Percentiles rank a stretch among this genome's conserved stretches.
Conservation (phyloP, 306 rosid species). For the Senna siamea region DNA sequence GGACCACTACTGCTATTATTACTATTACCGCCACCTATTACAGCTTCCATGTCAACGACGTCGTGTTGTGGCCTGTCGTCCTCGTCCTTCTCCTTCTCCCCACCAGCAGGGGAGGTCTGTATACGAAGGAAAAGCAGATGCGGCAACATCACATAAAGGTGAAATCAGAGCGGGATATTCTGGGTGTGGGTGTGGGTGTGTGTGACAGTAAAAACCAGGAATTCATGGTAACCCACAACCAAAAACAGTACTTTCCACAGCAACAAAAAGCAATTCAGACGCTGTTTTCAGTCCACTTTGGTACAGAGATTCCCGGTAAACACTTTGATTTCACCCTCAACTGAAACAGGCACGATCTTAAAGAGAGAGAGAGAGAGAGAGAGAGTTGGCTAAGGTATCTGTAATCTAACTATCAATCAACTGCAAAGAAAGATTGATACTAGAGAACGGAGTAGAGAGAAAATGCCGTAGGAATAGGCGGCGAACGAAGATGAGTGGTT, state of each 20-base stretch:
- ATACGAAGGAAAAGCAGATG: constrained; percentile 1
- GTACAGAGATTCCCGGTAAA: constrained; percentile 15
- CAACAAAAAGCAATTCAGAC: background rate
- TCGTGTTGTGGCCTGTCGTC: no score
- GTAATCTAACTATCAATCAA: no score
- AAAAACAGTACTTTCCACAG: background rate
- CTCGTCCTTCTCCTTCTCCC: no score
- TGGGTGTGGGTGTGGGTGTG: no score
- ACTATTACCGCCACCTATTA: no score
- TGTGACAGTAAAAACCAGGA: background rate
- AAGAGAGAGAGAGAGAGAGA: background rate
- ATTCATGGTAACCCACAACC: background rate
- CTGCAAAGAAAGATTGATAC: no score
- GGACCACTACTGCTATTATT: no score
- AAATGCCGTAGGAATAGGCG: no score
- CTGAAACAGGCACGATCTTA: background rate
- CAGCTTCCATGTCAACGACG: no score
- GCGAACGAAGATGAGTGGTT: no score
- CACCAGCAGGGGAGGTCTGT: no score
- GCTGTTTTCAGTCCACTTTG: background rate
- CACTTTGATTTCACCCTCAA: background rate
- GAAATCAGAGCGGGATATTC: background rate
- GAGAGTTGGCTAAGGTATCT: background rate
- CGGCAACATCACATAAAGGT: background rate
- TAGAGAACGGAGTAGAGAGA: no score